Conservation (phyloP, 176 grass and related monocot genomes). For the Carex littledalei region DNA sequence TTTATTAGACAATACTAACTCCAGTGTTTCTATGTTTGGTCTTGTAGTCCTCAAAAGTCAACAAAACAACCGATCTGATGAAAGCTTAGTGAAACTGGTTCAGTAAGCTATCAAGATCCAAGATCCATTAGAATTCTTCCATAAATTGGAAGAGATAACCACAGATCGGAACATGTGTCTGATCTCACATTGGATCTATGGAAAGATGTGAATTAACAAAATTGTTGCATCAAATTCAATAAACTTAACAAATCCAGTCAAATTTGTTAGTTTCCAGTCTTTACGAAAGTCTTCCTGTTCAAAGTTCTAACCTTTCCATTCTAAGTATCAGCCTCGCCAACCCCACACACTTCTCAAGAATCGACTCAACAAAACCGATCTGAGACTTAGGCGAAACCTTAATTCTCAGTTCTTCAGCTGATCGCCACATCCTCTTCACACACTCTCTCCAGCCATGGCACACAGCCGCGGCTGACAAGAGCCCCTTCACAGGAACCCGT, state of each 20-base stretch:
- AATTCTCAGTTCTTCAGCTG: slow-evolving; percentile 55
- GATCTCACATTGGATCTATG: not conserved
- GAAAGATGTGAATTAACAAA: not conserved
- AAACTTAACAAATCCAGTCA: not conserved
- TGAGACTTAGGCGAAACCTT: slow-evolving; percentile 25
- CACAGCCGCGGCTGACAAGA: slow-evolving; percentile 43
- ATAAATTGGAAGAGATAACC: not conserved
- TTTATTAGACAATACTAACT: not conserved
- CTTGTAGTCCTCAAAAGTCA: not conserved
- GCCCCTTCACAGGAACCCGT: slow-evolving; percentile 36
- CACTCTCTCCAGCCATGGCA: slow-evolving; percentile 64
- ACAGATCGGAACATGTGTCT: not conserved
- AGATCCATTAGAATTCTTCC: not conserved
- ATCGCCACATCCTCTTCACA: slow-evolving; percentile 45
- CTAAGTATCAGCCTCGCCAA: slow-evolving; percentile 46
- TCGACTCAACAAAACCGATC: slow-evolving; percentile 44
- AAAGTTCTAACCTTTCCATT: slow-evolving; percentile 64
- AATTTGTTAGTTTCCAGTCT: not conserved
- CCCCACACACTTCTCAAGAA: slow-evolving; percentile 45
- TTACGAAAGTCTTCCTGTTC: not conserved
- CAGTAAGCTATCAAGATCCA: slow-evolving; percentile 9
- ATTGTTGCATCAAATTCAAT: not conserved
- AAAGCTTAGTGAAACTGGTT: not conserved
- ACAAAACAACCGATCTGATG: not conserved
- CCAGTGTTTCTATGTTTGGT: not conserved